phyloP scores from a whole-genome alignment of 371 early-diverging fungal genomes.

The Batkoa obscura region DNA sequence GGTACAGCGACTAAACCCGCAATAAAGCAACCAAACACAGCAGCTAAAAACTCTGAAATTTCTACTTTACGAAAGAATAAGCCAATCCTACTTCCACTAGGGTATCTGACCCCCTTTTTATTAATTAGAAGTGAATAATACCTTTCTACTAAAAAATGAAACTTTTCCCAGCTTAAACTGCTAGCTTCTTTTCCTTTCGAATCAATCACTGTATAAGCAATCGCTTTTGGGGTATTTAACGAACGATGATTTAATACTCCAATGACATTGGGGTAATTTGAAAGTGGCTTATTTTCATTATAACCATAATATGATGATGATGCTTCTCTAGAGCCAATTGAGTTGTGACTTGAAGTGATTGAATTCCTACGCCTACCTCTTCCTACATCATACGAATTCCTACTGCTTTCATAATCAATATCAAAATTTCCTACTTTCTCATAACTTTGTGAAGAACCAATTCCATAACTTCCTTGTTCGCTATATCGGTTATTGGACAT shows the following conservation, averaged over 20 bases:
- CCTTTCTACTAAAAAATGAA: constrained; percentile 46
- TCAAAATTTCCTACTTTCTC: background rate
- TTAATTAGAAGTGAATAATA: constrained; percentile 35
- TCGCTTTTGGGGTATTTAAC: constrained; percentile 15
- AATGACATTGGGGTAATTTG: constrained; percentile 26
- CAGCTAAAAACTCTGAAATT: constrained; percentile 53
- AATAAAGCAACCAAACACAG: constrained; percentile 56
- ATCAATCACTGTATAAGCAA: constrained; percentile 52
- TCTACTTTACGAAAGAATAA: constrained; percentile 64
- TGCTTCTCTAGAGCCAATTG: constrained; percentile 16
- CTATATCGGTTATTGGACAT: constrained; percentile 8
- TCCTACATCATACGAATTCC: constrained; percentile 6
- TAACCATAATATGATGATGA: constrained; percentile 17
- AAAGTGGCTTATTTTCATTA: constrained; percentile 13
- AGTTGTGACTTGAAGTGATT: constrained; percentile 3
- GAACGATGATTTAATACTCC: constrained; percentile 38
- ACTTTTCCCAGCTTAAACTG: constrained; percentile 47
- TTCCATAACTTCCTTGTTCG: background rate
- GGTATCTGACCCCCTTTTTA: constrained; percentile 22
- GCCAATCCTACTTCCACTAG: constrained; percentile 46
- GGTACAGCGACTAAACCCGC: constrained; percentile 73
- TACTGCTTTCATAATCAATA: constrained; percentile 3
- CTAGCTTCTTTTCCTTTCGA: constrained; percentile 45
- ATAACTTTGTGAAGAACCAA: background rate
- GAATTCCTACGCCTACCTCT: background rate